Evolutionary conservation across 495 filamentous ascomycete species (phyloP).

Genomic region (Penicillium paradoxum): DNA sequence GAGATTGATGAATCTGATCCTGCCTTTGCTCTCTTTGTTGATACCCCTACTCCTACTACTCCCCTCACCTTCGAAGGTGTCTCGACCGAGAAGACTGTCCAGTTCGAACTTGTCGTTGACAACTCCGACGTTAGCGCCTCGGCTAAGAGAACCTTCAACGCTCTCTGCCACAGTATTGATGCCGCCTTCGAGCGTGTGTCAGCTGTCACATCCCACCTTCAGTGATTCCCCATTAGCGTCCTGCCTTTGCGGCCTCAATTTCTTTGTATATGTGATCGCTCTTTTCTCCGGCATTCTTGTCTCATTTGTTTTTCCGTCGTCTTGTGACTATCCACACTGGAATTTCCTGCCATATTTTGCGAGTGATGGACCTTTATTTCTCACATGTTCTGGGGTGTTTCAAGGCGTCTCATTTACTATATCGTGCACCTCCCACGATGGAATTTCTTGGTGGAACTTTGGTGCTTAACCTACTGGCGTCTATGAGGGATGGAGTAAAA

Average conservation of each 20-base stretch:
- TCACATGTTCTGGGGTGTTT: conserved; percentile 19
- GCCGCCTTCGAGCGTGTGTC: conserved; percentile 46
- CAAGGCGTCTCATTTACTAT: conserved; percentile 18
- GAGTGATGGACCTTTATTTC: conserved; percentile 3
- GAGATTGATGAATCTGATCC: conserved; percentile 58
- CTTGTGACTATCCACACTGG: conserved; percentile 18
- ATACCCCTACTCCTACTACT: conserved; percentile 37
- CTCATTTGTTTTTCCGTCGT: conserved; percentile 16
- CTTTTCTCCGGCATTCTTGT: conserved; percentile 16
- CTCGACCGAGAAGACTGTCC: conserved; percentile 52
- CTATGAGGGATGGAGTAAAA: conserved; percentile 20
- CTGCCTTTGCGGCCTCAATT: conserved; percentile 17
- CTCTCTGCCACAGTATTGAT: conserved; percentile 47
- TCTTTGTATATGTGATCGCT: conserved; percentile 22
- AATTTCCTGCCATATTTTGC: conserved; percentile 13
- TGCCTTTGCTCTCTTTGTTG: conserved; percentile 52
- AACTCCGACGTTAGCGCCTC: conserved; percentile 21
- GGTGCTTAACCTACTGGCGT: conserved; percentile 18
- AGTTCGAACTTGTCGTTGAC: conserved; percentile 60
- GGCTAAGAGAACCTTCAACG: conserved; percentile 36
- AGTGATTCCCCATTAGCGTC: conserved; percentile 38
- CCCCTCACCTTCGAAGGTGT: conserved; percentile 50
- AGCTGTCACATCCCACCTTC: conserved; percentile 42
- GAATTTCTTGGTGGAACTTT: conserved; percentile 23
- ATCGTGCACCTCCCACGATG: conserved; percentile 19